phyloP scores from a whole-genome alignment of 2,329 filamentous ascomycete species.

The Hymenoscyphus fraxineus region DNA sequence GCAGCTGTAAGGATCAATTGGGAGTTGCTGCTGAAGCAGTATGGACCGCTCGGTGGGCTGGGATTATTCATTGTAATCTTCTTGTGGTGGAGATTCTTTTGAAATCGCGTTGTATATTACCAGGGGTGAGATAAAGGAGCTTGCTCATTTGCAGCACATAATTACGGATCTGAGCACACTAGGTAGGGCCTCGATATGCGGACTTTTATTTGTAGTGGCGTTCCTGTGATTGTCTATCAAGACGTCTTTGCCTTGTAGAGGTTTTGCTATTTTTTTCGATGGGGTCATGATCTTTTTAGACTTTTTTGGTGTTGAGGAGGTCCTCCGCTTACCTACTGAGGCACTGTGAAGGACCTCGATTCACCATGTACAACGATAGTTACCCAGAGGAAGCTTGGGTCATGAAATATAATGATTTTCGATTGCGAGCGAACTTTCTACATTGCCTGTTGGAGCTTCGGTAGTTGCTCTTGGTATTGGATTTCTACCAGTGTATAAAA shows the following conservation, averaged over 20 bases:
- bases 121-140: neutral
- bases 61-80: conserved; percentile 81
- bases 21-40: conserved; percentile 95
- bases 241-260: too few relatives aligned
- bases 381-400: neutral
- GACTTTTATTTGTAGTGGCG: neutral
- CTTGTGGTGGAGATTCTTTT: conserved; percentile 93
- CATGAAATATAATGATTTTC: neutral
- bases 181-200: neutral
- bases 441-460: neutral
- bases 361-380: neutral
- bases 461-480: neutral
- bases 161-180: neutral
- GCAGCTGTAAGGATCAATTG: conserved; percentile 96
- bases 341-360: neutral
- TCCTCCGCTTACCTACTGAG: conserved; percentile 11
- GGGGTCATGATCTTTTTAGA: too few relatives aligned
- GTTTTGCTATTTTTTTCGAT: neutral
- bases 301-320: too few relatives aligned
- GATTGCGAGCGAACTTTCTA: neutral
- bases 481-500: too few relatives aligned
- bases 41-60: conserved; percentile 82
- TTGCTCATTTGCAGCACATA: neutral
- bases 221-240: too few relatives aligned
- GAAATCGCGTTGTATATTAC: conserved; percentile 23